These are phyloP conservation scores for Lachnum nothofagi DNA, from an alignment of 2,329 filamentous ascomycete species.

Conservation along the genomic window DNA sequence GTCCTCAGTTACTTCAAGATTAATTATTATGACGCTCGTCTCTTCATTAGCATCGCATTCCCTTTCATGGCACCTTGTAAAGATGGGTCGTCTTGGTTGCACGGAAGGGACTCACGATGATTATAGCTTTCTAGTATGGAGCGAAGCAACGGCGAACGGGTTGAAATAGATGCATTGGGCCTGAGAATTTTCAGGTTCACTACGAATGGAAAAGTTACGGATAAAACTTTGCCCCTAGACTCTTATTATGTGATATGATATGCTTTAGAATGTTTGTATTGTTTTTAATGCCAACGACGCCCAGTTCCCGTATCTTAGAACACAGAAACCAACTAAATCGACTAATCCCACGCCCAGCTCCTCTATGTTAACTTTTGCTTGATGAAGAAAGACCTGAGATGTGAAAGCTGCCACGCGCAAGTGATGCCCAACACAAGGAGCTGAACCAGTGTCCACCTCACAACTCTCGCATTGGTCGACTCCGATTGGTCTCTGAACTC, in stretches of 20 bases:
- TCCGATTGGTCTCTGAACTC: conserved; percentile 98
- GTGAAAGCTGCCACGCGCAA: conserved; percentile 94
- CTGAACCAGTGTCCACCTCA: conserved; percentile 92
- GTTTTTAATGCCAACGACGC: background rate
- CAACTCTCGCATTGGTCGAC: conserved; percentile 81
- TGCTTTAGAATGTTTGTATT: background rate
- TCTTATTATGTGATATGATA: conserved; percentile 16
- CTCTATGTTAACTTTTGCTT: conserved; percentile 95
- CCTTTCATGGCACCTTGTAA: conserved; percentile 23
- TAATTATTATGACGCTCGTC: conserved; percentile 29
- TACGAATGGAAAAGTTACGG: conserved; percentile 27
- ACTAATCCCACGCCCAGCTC: background rate
- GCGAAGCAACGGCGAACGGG: conserved; percentile 31
- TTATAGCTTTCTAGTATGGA: conserved; percentile 27
- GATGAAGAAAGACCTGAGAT: conserved; percentile 96
- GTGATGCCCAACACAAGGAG: conserved; percentile 76
- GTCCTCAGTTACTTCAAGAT: conserved; percentile 26
- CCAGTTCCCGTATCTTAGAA: conserved; percentile 6
- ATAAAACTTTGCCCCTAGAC: background rate
- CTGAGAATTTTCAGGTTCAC: conserved; percentile 22
- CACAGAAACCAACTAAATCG: conserved; percentile 3
- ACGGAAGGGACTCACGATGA: conserved; percentile 28
- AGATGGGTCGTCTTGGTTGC: conserved; percentile 24
- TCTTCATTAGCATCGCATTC: conserved; percentile 22
- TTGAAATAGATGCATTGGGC: conserved; percentile 29